phyloP scores from a whole-genome alignment of 805 yeast species.

The Yarrowia yakushimensis region DNA sequence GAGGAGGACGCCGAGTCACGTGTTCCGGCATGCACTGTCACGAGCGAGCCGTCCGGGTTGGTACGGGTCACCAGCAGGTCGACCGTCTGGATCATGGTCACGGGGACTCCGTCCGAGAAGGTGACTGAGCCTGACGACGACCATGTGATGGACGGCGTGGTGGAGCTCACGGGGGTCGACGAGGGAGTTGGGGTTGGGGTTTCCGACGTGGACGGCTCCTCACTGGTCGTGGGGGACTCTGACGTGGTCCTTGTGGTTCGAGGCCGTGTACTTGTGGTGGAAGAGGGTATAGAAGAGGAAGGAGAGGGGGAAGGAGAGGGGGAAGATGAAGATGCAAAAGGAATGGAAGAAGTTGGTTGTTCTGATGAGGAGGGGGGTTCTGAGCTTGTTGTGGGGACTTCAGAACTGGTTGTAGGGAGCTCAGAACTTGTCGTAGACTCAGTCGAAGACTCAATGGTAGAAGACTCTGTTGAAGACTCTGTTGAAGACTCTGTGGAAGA shows the following conservation, averaged over 20 bases:
- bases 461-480: not conserved
- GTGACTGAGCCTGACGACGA: constrained; percentile 6
- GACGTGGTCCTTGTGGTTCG: not conserved
- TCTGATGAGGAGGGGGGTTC: not conserved
- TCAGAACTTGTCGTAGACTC: not conserved
- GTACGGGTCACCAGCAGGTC: constrained; percentile 4
- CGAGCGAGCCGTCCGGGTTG: constrained; percentile 23
- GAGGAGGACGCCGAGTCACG: not conserved
- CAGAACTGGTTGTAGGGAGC: not conserved
- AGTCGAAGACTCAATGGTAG: not conserved
- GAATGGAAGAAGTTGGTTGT: not conserved
- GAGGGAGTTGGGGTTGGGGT: not conserved
- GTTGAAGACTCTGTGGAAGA: not conserved
- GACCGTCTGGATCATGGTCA: not conserved
- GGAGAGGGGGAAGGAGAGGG: not conserved
- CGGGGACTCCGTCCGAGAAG: constrained; percentile 16
- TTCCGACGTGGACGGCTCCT: not conserved
- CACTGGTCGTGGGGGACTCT: not conserved
- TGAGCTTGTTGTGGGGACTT: not conserved
- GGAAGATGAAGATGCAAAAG: not conserved
- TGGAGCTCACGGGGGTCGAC: not conserved
- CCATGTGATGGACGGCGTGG: constrained; percentile 16
- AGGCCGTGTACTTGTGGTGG: not conserved
- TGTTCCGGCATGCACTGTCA: not conserved
- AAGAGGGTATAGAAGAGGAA: not conserved